Base-by-base conservation (phyloP, 345 rosid genomes). In the Hibiscus tridactylites region DNA sequence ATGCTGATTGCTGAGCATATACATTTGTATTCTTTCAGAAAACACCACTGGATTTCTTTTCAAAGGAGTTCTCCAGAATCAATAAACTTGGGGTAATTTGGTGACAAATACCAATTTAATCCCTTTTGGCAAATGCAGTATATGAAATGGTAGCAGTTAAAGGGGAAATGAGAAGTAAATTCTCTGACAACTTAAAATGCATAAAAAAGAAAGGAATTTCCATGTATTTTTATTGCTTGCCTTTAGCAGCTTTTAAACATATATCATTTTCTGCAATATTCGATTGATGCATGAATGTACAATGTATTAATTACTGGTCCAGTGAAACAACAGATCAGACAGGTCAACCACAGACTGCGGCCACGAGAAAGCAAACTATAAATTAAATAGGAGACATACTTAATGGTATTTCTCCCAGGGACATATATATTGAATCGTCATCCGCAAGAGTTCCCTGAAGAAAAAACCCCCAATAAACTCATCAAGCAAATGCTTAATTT, bases 391-490 rank as follows among this genome's bases (percentile, higher is more conserved):
- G 77, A 56, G 73, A 66, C 92, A 81, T 87, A 89, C 94, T 91
- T 80, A 92, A 78, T 68, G 99, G 97, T 85, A 95, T 92, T 87
- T 95, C 99, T 39, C 90, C 99, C 8, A 95, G 86, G 71, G 99
- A 95, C 93, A 90, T 95, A 81, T 91, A 95, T 73, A 95, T 95
- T 0, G 97, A 83, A 77, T 95, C 99, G 76, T 95, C 99, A 74
- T 90, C 95, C 31, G 78, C 91, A 65, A 90, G 84, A 76, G 84
- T 71, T 71, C 83, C 95, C 95, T 90, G 85, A 79, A 83, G 33
- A n/a, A 71, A 64, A 70, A 53, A 17, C n/a, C 39, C 54, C 49
- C 8, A 52, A 75, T 50, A 70, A 53, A 77, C 26, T 37, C 62
- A 74, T 29, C 57, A 26, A 62, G 31, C 35, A 64, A 31, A 49